Percentiles rank a stretch among this genome's conserved stretches.
Evolutionary conservation across 1,139 yeast species (phyloP).

Genomic region (Taiozyma sp.): DNA sequence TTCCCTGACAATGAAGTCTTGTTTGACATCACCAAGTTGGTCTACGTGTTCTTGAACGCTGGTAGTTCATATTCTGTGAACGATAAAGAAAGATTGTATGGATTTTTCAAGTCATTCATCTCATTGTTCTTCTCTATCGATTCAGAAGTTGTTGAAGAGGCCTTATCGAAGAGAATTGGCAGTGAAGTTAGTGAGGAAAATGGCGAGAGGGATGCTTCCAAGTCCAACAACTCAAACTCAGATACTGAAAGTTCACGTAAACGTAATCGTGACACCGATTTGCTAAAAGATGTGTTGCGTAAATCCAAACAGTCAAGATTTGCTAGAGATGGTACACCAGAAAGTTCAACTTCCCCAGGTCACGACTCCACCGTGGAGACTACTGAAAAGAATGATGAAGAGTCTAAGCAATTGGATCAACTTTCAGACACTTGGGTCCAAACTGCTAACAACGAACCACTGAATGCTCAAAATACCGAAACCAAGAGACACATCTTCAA

Average conservation of each 20-base stretch:
- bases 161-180: conserved; percentile 26
- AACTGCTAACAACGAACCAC: conserved; percentile 23
- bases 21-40: conserved; percentile 65
- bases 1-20: conserved; percentile 66
- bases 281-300: conserved; percentile 67
- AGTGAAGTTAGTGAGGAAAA: conserved; percentile 6
- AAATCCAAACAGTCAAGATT: conserved; percentile 45
- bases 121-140: conserved; percentile 60
- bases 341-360: conserved; percentile 23
- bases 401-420: conserved; percentile 43
- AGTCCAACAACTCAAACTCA: conserved; percentile 6
- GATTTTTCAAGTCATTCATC: conserved; percentile 66
- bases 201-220: conserved; percentile 14
- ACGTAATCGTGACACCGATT: conserved; percentile 58
- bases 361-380: conserved; percentile 16
- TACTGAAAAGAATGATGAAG: conserved; percentile 22
- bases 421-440: conserved; percentile 54
- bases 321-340: conserved; percentile 28
- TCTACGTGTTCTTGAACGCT: conserved; percentile 63
- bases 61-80: conserved; percentile 70
- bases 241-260: conserved; percentile 26
- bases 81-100: conserved; percentile 75
- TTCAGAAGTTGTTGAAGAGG: conserved; percentile 29
- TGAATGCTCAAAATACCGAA: conserved; percentile 27
- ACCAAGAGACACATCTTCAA: conserved; percentile 46